Evolutionary conservation across 768 basidiomycete species (phyloP).

Genomic region (Pulveroboletus sp.): DNA sequence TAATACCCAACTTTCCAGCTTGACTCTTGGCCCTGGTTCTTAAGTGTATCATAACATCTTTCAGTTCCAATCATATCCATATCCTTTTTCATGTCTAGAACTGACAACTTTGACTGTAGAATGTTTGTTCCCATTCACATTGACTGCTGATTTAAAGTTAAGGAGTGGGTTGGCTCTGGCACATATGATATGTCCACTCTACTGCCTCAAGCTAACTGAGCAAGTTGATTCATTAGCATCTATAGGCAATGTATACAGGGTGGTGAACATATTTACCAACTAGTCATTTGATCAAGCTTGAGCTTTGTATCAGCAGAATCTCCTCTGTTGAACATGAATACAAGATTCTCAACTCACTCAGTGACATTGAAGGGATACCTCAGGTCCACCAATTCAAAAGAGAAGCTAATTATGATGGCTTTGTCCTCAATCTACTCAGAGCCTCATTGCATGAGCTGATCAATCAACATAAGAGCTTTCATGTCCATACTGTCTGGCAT

Average conservation of each 20-base stretch:
- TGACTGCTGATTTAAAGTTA: neutral
- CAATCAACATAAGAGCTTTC: neutral
- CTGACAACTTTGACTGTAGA: no score
- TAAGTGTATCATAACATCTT: no score
- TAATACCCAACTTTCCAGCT: no score
- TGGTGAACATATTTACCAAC: neutral
- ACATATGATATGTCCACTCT: neutral
- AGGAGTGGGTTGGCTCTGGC: neutral
- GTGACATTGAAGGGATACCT: neutral
- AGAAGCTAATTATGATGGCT: neutral
- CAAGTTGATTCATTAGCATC: neutral
- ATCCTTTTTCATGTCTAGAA: no score
- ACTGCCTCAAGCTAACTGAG: no score
- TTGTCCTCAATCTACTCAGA: neutral
- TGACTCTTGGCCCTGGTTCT: no score
- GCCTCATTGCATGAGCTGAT: neutral
- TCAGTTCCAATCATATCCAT: no score
- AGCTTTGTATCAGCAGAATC: neutral
- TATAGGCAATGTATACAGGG: neutral
- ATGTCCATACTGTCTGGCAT: neutral
- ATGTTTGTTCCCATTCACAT: neutral
- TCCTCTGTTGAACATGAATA: neutral
- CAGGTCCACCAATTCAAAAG: neutral
- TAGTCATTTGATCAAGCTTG: neutral
- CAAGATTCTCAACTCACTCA: neutral